Evolutionary conservation across 805 yeast species (phyloP).

Genomic region (Jamesozyma rosinii): DNA sequence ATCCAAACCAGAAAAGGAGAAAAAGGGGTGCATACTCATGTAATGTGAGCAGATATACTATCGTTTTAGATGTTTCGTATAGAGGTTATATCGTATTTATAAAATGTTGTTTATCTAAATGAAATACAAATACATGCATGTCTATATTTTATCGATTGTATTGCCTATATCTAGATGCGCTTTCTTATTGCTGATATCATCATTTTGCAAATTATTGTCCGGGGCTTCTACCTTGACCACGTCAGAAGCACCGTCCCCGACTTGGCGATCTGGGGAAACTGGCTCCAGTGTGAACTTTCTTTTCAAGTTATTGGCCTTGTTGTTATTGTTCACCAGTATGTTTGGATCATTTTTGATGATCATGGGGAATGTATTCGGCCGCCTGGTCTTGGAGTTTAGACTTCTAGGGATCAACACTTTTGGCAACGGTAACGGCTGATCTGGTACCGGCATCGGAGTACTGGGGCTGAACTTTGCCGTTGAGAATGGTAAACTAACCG

Average conservation of each 20-base stretch:
- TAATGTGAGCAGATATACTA: conserved; percentile 1
- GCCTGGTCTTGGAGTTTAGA: conserved; percentile 16
- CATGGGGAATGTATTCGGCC: conserved; percentile 10
- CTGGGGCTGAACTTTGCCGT: conserved; percentile 10
- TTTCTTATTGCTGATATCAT: too few relatives aligned
- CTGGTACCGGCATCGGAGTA: conserved; percentile 26
- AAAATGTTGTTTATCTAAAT: too few relatives aligned
- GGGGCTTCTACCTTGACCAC: too few relatives aligned
- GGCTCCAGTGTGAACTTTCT: conserved; percentile 15
- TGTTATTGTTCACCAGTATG: neutral
- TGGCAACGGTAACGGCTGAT: conserved; percentile 21
- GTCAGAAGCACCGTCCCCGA: too few relatives aligned
- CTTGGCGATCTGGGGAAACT: neutral
- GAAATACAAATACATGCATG: too few relatives aligned
- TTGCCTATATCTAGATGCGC: neutral
- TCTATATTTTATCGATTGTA: too few relatives aligned
- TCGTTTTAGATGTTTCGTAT: too few relatives aligned
- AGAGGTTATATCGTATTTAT: too few relatives aligned
- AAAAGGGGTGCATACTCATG: conserved; percentile 14
- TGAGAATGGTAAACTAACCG: conserved; percentile 3
- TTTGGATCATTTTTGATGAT: conserved; percentile 2
- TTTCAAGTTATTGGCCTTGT: conserved; percentile 14
- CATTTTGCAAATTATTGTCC: too few relatives aligned
- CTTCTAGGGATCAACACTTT: conserved; percentile 23
- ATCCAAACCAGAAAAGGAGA: conserved; percentile 1